These are phyloP conservation scores for Phoma sp. DNA, from an alignment of 2,329 filamentous ascomycete genomes.

Conservation along the genomic window DNA sequence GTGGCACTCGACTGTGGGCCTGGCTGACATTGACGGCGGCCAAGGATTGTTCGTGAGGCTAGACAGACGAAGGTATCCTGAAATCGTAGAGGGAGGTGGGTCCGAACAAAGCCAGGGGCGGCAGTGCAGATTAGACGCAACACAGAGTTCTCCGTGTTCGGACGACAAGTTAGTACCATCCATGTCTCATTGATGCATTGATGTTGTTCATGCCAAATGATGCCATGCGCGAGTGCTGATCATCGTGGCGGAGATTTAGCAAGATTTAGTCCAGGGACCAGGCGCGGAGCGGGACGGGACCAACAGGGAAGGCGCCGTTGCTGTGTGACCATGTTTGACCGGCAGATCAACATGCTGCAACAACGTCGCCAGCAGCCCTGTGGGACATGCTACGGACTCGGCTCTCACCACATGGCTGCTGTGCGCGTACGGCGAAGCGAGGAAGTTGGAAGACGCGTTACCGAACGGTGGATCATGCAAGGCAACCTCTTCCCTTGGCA, in stretches of 20 bases:
- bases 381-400: conserved; percentile 10
- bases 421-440: conserved; percentile 12
- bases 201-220: conserved; percentile 2
- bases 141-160: neutral
- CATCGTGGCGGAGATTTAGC: neutral
- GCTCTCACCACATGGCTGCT: conserved; percentile 9
- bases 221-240: conserved; percentile 4
- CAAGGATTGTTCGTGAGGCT: neutral
- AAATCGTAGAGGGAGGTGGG: no score
- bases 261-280: conserved; percentile 8
- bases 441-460: conserved; percentile 2
- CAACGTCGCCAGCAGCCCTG: conserved; percentile 1
- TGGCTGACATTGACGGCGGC: neutral
- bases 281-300: conserved; percentile 13
- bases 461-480: conserved; percentile 1
- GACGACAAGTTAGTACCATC: neutral
- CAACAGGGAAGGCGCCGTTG: conserved; percentile 14
- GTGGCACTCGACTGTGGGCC: neutral
- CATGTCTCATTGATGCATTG: conserved; percentile 1
- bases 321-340: conserved; percentile 12
- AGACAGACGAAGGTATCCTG: no score
- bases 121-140: no score
- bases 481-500: neutral
- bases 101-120: no score
- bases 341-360: conserved; percentile 10